These are phyloP conservation scores for Kwoniella dejecticola DNA, from an alignment of 768 basidiomycete species.

Conservation along the genomic window DNA sequence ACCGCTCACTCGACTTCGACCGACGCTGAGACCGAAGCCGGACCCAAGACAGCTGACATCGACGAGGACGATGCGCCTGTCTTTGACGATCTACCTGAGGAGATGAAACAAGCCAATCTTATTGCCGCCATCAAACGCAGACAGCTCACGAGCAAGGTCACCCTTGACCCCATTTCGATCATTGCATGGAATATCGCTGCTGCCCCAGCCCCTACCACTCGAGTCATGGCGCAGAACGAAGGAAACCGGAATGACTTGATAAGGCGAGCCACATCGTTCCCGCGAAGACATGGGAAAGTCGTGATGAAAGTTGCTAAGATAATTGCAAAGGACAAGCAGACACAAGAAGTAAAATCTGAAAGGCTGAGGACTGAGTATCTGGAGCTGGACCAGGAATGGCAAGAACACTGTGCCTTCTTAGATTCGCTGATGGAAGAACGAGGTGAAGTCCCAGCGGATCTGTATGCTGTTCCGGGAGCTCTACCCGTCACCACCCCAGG, in stretches of 20 bases:
- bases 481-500: constrained; percentile 36
- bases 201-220: constrained; percentile 16
- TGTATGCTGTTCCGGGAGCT: constrained; percentile 37
- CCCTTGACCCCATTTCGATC: constrained; percentile 19
- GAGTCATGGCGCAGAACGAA: constrained; percentile 10
- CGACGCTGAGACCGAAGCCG: constrained; percentile 36
- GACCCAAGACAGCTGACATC: constrained; percentile 32
- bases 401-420: constrained; percentile 35
- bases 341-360: constrained; percentile 10
- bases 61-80: constrained; percentile 24
- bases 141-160: constrained; percentile 10
- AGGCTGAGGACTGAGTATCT: constrained; percentile 36
- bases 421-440: constrained; percentile 43
- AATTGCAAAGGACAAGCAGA: constrained; percentile 19
- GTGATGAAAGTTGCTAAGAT: constrained; percentile 15
- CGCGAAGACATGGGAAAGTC: constrained; percentile 8
- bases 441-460: constrained; percentile 38
- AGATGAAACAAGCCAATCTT: constrained; percentile 20
- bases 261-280: constrained; percentile 5
- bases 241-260: constrained; percentile 2
- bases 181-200: constrained; percentile 37
- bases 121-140: constrained; percentile 29
- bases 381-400: constrained; percentile 41
- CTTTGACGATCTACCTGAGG: constrained; percentile 22
- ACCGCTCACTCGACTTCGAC: constrained; percentile 46